These are phyloP conservation scores for Sporothrix phasma DNA, from an alignment of 2,329 filamentous ascomycete genomes.

Conservation along the genomic window DNA sequence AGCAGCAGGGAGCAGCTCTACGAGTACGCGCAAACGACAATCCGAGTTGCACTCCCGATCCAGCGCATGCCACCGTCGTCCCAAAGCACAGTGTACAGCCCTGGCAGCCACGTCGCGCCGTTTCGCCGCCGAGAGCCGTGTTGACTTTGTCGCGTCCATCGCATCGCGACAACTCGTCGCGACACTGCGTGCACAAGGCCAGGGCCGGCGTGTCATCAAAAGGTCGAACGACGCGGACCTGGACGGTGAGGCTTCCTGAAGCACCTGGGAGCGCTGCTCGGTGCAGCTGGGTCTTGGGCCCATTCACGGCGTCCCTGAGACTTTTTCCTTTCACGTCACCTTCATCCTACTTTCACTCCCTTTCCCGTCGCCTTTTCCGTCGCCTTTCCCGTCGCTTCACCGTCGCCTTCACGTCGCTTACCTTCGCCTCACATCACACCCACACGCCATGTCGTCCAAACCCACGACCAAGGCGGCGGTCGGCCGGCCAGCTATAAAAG, in stretches of 20 bases:
- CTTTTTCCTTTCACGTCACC: background rate
- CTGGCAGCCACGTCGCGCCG: background rate
- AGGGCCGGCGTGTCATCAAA: background rate
- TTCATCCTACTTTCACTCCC: background rate
- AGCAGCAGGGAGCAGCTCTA: no score
- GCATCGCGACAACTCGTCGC: background rate
- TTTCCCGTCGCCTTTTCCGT: no score
- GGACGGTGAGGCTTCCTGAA: no score
- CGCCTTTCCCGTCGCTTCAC: no score
- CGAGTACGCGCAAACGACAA: background rate
- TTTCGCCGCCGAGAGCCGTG: background rate
- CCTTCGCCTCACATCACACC: background rate
- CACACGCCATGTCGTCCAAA: conserved; percentile 8
- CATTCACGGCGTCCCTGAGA: background rate
- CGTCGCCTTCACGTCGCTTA: background rate
- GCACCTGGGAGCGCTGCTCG: no score
- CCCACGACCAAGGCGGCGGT: background rate
- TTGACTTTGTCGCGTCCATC: background rate
- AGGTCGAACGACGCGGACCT: no score
- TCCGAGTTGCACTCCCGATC: no score
- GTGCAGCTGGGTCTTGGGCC: background rate
- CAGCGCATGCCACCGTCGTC: no score
- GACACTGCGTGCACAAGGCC: background rate
- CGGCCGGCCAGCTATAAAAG: background rate
- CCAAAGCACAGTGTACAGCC: background rate